Evolutionary conservation across 2,329 filamentous ascomycete species (phyloP).

Genomic region (Grosmannia serpens): DNA sequence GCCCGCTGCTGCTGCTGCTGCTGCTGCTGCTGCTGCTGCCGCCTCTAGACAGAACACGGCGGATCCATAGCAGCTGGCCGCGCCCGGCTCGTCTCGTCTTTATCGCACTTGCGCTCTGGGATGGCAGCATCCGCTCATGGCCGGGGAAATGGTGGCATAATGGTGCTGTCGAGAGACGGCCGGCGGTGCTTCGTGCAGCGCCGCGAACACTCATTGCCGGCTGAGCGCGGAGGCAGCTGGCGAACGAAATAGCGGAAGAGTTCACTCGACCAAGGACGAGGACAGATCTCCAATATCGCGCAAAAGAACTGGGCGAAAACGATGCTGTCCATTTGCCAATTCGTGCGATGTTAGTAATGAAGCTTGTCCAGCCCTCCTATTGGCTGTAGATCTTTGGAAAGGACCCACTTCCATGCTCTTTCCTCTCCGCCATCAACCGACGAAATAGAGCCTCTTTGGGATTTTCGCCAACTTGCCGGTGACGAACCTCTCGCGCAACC

Average conservation of each 20-base stretch:
- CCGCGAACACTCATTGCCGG: slow-evolving; percentile 23
- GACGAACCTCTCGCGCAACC: background rate
- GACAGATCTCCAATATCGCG: background rate
- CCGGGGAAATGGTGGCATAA: background rate
- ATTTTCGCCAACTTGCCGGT: background rate
- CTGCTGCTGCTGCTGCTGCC: background rate
- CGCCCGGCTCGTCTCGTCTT: background rate
- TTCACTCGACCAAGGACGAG: background rate
- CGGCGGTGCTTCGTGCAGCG: slow-evolving; percentile 18
- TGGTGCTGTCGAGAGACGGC: background rate
- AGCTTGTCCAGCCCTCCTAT: slow-evolving; percentile 10
- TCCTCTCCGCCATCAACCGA: slow-evolving; percentile 6
- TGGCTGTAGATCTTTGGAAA: slow-evolving; percentile 1
- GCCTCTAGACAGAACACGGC: background rate
- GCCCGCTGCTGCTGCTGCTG: background rate
- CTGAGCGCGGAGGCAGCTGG: background rate
- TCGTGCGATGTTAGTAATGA: background rate
- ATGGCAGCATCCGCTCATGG: background rate
- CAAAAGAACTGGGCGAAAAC: background rate
- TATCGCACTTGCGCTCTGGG: background rate
- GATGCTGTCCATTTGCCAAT: background rate
- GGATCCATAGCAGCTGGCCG: background rate
- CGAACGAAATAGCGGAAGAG: too few relatives aligned
- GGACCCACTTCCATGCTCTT: background rate
- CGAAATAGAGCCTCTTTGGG: background rate